These are phyloP conservation scores for Trebouxia sp. DNA, from an alignment of 139 green algal genomes.

Conservation along the genomic window DNA sequence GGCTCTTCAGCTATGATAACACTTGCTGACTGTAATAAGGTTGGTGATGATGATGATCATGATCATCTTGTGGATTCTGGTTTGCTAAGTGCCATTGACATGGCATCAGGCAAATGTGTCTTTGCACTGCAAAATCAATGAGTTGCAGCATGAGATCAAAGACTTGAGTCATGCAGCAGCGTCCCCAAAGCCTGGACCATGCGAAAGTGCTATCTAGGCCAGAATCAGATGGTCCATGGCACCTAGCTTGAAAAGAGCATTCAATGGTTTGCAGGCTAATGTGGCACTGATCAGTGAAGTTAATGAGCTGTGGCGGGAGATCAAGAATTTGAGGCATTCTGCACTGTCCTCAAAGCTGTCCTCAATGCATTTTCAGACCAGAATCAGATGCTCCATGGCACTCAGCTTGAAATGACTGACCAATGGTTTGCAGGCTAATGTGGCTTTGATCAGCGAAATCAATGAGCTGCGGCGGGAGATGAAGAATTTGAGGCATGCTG, in stretches of 20 bases:
- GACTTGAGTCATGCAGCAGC: not conserved
- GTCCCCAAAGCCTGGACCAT: not conserved
- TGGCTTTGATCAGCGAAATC: conserved; percentile 86
- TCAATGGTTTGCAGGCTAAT: conserved; percentile 80
- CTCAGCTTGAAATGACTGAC: no score
- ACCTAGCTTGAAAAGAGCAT: no score
- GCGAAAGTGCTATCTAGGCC: no score
- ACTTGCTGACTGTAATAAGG: no score
- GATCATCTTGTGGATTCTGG: no score
- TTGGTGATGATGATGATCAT: no score
- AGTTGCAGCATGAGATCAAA: conserved; percentile 69
- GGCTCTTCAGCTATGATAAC: no score
- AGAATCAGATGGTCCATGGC: not conserved
- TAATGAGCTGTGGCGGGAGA: conserved; percentile 81
- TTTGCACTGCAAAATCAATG: conserved; percentile 88
- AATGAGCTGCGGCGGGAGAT: conserved; percentile 82
- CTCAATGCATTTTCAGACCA: no score
- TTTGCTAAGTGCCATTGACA: no score
- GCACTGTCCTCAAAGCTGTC: not conserved
- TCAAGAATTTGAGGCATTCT: not conserved
- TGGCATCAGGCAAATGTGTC: conserved; percentile 80
- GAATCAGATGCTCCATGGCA: not conserved
- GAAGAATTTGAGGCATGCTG: conserved; percentile 19
- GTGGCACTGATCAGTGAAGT: conserved; percentile 86
- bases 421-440: conserved; percentile 83